Percentiles rank a stretch among this genome's conserved stretches.
Conservation (phyloP, 108 stramenopile species). For the Fistulifera solaris region DNA sequence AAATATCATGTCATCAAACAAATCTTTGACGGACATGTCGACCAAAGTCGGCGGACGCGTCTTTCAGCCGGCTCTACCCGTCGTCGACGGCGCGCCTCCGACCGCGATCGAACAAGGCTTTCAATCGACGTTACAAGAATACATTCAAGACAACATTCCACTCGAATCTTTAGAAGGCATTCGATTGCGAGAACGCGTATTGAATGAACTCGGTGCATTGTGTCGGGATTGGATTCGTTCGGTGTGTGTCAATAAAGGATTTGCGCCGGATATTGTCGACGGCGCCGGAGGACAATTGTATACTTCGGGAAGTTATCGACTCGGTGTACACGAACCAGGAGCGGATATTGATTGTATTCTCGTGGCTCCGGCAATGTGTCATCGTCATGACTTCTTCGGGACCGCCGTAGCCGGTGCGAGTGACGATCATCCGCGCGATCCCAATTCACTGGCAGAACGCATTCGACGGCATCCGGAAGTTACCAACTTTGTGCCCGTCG, state of each 20-base stretch:
- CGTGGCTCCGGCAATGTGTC: conserved; percentile 75
- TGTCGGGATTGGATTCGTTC: conserved; percentile 63
- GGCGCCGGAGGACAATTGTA: conserved; percentile 77
- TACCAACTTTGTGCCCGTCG: conserved; percentile 86
- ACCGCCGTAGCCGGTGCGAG: conserved; percentile 25
- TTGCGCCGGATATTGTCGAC: conserved; percentile 48
- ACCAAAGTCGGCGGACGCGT: conserved; percentile 66
- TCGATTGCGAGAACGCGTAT: conserved; percentile 64
- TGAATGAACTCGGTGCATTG: conserved; percentile 57
- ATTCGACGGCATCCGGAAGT: conserved; percentile 81
- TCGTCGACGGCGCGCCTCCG: conserved; percentile 55
- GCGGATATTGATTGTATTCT: conserved; percentile 93
- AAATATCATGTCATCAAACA: too few relatives aligned
- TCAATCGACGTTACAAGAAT: conserved; percentile 31
- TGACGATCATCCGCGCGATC: conserved; percentile 35
- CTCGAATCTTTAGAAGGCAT: conserved; percentile 69
- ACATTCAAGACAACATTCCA: conserved; percentile 49
- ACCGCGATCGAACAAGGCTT: conserved; percentile 45
- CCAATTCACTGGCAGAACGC: conserved; percentile 72
- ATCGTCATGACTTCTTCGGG: conserved; percentile 91
- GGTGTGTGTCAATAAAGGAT: conserved; percentile 45
- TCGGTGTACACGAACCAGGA: conserved; percentile 94
- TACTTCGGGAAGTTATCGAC: conserved; percentile 88
- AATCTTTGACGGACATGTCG: conserved; percentile 16
- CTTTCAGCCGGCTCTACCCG: conserved; percentile 63